phyloP scores from a whole-genome alignment of 192 early-diverging fungal species.

The Chytriomyces sp. region DNA sequence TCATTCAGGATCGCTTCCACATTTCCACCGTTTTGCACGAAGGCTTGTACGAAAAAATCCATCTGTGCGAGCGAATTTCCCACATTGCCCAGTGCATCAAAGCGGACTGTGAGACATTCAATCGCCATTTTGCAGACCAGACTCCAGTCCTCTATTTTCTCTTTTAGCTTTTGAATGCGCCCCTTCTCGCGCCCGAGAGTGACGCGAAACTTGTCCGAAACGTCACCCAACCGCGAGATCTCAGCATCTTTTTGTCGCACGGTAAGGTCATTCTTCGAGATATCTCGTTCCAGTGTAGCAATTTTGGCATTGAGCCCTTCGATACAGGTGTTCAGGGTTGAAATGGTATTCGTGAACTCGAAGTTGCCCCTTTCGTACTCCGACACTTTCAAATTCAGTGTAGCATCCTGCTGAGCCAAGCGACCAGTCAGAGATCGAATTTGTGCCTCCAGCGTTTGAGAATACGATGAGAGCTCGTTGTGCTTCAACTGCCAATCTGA shows the following conservation, averaged over 20 bases:
- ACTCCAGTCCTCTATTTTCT: slow-evolving; percentile 36
- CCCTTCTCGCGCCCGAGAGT: slow-evolving; percentile 1
- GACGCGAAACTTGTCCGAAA: slow-evolving; percentile 1
- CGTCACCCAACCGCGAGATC: background rate
- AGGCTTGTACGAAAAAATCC: background rate
- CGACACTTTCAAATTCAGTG: too few relatives aligned
- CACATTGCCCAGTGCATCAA: slow-evolving; percentile 20
- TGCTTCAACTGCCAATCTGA: background rate
- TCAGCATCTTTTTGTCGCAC: slow-evolving; percentile 15
- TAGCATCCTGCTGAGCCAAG: background rate
- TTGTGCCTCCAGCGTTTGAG: background rate
- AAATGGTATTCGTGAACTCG: background rate
- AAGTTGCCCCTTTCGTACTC: background rate
- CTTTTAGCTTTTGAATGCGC: background rate
- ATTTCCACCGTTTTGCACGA: background rate
- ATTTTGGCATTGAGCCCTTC: background rate
- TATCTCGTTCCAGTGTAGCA: background rate
- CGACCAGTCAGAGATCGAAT: background rate
- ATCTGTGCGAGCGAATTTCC: slow-evolving; percentile 16
- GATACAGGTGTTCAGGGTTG: too few relatives aligned
- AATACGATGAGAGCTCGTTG: background rate
- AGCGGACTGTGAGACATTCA: slow-evolving; percentile 23
- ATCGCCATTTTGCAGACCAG: slow-evolving; percentile 35
- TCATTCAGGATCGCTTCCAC: too few relatives aligned
- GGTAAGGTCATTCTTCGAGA: background rate